These are phyloP conservation scores for Nasturtium officinale DNA, from an alignment of 345 rosid genomes.

Conservation along the genomic window DNA sequence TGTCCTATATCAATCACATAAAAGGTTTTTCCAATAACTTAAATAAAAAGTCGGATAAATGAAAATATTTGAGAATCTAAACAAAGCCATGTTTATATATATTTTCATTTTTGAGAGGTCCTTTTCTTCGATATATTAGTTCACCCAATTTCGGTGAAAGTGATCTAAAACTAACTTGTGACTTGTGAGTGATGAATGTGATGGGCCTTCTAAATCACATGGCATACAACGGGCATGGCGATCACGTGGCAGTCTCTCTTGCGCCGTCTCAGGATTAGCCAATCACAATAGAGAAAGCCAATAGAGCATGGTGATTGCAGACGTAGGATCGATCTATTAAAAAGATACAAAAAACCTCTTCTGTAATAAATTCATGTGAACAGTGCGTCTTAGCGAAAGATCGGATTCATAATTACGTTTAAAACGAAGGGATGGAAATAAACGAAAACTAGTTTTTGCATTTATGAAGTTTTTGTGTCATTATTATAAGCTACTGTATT, in stretches of 20 bases:
- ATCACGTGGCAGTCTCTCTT: slow-evolving; percentile 41
- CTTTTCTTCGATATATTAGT: slow-evolving; percentile 13
- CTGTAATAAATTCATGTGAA: slow-evolving; percentile 34
- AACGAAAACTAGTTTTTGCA: too few relatives aligned
- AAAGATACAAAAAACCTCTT: slow-evolving; percentile 2
- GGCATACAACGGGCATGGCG: slow-evolving; percentile 30
- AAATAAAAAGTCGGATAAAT: slow-evolving; percentile 9
- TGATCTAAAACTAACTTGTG: slow-evolving; percentile 24
- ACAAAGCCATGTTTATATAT: slow-evolving; percentile 9
- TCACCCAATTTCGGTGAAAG: slow-evolving; percentile 32
- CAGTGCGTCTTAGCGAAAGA: slow-evolving; percentile 1
- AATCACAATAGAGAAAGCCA: slow-evolving; percentile 22
- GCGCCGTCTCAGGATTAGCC: slow-evolving; percentile 27
- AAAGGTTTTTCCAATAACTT: slow-evolving; percentile 4
- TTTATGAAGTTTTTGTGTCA: background rate
- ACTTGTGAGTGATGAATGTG: slow-evolving; percentile 25
- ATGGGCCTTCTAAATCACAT: slow-evolving; percentile 28
- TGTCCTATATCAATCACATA: slow-evolving; percentile 18
- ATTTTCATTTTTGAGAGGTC: slow-evolving; percentile 12
- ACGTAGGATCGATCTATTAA: slow-evolving; percentile 17
- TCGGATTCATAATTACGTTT: background rate
- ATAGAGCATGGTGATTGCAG: slow-evolving; percentile 32
- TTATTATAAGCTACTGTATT: background rate
- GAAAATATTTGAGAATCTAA: slow-evolving; percentile 17
- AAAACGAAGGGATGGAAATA: too few relatives aligned